Evolutionary conservation across 208 protist genomes (phyloP), one percentile per base, ranked within the genome.

Genomic region (Porcisia deanei): DNA sequence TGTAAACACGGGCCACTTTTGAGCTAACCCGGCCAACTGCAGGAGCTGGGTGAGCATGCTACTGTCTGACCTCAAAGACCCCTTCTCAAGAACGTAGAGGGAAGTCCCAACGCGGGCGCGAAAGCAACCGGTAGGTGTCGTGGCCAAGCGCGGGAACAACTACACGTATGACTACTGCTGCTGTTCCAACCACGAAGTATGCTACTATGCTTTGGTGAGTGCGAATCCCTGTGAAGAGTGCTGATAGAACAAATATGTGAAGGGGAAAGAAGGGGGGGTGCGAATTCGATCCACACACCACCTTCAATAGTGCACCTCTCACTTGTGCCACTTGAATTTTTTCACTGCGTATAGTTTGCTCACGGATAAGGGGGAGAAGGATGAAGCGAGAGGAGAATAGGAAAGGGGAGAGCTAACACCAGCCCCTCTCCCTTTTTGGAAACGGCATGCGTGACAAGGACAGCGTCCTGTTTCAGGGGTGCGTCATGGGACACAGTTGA

Each of bases 1-100:
- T 34, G 82, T 85, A n/a, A 88, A 74, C 0, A 55, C 66, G 2
- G 87, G 83, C 89, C 91, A 95, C 65, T 86, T 71, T 57, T 76
- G 85, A 43, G 49, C 61, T 10, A 95, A 72, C 20, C 85, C 88
- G 37, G 71, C 79, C 37, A 88, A 65, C 64, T 84, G 85, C 7
- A 88, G 76, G 25, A 90, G 53, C 43, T 74, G 68, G 8, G 53
- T 76, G 34, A 87, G 74, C 77, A 87, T 87, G 34, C 54, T 25
- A 54, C 10, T 14, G 39, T 37, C 34, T 12, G 34, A 34, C 22
- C 37, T 49, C 58, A 63, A 77, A 18, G 49, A 59, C 45, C 12
- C 52, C 3, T 58, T 43, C 73, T 34, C 37, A 41, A 34, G 41
- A 37, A 57, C 1, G 67, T 20, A 39, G 54, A 70, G 1, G 22